Conservation (phyloP, 169 alveolate genomes). For the Plasmodium fragile region DNA sequence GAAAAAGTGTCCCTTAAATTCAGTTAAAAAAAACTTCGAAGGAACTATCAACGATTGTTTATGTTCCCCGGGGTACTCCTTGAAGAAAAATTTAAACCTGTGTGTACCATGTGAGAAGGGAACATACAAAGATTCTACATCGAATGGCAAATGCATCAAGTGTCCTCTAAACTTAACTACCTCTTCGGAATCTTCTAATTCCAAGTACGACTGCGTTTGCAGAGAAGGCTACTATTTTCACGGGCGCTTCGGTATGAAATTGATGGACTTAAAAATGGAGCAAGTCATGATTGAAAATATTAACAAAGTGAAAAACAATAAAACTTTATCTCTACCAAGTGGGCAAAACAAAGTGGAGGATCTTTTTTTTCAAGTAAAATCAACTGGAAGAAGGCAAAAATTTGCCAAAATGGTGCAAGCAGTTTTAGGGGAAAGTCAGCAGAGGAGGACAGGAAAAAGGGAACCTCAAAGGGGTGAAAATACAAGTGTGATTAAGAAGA, state of each 20-base stretch:
- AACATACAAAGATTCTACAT: constrained; percentile 79
- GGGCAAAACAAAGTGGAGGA: background rate
- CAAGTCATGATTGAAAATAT: background rate
- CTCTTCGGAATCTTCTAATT: constrained; percentile 73
- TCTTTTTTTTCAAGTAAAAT: background rate
- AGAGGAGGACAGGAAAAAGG: background rate
- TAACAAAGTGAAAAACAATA: background rate
- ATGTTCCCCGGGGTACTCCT: constrained; percentile 83
- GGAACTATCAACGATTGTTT: constrained; percentile 79
- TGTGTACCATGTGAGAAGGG: constrained; percentile 83
- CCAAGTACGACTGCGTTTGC: constrained; percentile 85
- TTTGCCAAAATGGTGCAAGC: background rate
- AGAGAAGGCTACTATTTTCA: constrained; percentile 82
- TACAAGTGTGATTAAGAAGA: background rate
- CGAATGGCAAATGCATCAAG: constrained; percentile 77
- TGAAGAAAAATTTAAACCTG: constrained; percentile 25
- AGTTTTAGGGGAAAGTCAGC: background rate
- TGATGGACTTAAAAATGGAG: constrained; percentile 4
- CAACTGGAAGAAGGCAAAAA: background rate
- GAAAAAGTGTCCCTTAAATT: constrained; percentile 80
- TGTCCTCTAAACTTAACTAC: constrained; percentile 85
- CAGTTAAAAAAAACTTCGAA: constrained; percentile 77
- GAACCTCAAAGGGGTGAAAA: background rate
- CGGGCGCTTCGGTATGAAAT: background rate
- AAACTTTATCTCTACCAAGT: background rate